These are phyloP conservation scores for Aspergillus tubingensis DNA, from an alignment of 2,329 filamentous ascomycete genomes.

Conservation along the genomic window DNA sequence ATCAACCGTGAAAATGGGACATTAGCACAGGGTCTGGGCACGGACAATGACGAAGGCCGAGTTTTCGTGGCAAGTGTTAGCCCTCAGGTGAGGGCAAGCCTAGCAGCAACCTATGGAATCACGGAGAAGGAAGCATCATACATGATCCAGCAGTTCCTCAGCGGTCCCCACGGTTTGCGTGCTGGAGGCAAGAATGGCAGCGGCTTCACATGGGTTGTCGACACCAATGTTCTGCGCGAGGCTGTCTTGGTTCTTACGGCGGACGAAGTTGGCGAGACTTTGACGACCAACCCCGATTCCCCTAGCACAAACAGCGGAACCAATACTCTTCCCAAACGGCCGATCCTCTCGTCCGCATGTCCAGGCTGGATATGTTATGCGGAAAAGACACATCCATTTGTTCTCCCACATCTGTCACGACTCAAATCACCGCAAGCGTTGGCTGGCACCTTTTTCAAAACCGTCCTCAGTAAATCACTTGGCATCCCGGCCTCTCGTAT, in stretches of 20 bases:
- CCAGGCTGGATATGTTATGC: slow-evolving; percentile 99
- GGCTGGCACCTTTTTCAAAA: slow-evolving; percentile 87
- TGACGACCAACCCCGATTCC: slow-evolving; percentile 16
- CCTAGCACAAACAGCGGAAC: slow-evolving; percentile 2
- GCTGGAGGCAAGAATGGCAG: slow-evolving; percentile 71
- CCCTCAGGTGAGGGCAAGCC: slow-evolving; percentile 83
- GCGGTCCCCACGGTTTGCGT: slow-evolving; percentile 68
- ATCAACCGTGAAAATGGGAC: slow-evolving; percentile 25
- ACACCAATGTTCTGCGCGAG: slow-evolving; percentile 82
- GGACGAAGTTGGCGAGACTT: slow-evolving; percentile 63
- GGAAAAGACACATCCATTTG: slow-evolving; percentile 94
- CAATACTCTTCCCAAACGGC: slow-evolving; percentile 35
- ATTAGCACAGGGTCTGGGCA: slow-evolving; percentile 49
- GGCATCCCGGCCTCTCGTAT: slow-evolving; percentile 75
- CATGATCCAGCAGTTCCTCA: slow-evolving; percentile 80
- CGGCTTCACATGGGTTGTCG: slow-evolving; percentile 83
- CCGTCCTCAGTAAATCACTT: slow-evolving; percentile 71
- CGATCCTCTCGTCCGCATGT: slow-evolving; percentile 77
- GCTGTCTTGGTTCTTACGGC: slow-evolving; percentile 78
- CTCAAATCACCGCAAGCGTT: slow-evolving; percentile 94
- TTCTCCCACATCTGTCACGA: slow-evolving; percentile 84
- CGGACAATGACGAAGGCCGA: slow-evolving; percentile 55
- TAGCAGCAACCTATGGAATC: slow-evolving; percentile 80
- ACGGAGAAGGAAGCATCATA: slow-evolving; percentile 72
- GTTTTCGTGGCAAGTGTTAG: slow-evolving; percentile 91